A percentile compares a stretch with the other conserved stretches of the same genome.
These are phyloP conservation scores for Fusarium robinianum DNA, from an alignment of 2,329 filamentous ascomycete genomes.

Conservation along the genomic window DNA sequence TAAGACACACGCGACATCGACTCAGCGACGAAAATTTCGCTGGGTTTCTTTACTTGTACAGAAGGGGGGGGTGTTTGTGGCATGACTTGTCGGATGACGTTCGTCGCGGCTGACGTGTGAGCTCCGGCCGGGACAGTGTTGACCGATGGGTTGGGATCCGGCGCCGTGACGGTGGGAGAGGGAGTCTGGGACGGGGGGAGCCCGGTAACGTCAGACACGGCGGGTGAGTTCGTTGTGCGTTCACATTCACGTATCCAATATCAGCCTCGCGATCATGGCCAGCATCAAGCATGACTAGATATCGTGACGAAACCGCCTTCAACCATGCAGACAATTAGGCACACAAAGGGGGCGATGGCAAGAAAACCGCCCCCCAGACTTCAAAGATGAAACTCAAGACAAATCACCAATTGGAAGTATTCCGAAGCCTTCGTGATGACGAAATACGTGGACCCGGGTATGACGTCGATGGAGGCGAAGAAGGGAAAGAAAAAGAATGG, in stretches of 20 bases:
- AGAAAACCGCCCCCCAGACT: neutral
- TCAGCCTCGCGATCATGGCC: no score
- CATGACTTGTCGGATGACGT: constrained; percentile 30
- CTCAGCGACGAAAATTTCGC: no score
- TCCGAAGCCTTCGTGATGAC: constrained; percentile 23
- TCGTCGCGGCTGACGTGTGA: constrained; percentile 15
- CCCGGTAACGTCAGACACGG: neutral
- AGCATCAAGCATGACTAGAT: no score
- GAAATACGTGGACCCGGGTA: constrained; percentile 16
- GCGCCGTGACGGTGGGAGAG: constrained; percentile 20
- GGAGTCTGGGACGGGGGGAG: neutral
- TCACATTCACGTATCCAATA: no score
- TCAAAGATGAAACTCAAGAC: constrained; percentile 2
- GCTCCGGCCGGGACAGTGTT: constrained; percentile 19
- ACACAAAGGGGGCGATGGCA: no score
- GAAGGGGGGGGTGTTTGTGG: constrained; percentile 17
- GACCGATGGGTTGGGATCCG: constrained; percentile 24
- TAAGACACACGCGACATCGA: no score
- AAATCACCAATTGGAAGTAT: constrained; percentile 25
- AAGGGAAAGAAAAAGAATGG: neutral
- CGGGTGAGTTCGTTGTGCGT: no score
- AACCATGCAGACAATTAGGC: no score
- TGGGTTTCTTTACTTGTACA: no score
- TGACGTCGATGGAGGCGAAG: constrained; percentile 31
- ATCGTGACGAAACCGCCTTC: no score